Percentiles rank a stretch among this genome's conserved stretches.
phyloP scores from a whole-genome alignment of 2,329 filamentous ascomycete genomes.

The Trichoderma lentiforme region DNA sequence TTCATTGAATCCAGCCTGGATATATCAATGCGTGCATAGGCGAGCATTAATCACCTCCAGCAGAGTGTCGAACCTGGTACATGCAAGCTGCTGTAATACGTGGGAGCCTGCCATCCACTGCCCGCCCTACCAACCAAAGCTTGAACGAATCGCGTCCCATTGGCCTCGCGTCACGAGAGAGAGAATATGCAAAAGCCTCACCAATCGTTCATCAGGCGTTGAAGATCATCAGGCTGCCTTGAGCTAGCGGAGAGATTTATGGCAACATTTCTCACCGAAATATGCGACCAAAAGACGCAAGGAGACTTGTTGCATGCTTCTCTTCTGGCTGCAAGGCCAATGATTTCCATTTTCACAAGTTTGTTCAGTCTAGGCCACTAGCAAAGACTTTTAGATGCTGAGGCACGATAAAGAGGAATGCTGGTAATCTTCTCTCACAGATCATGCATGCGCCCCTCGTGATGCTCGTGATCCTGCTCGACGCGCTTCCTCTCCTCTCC shows the following conservation, averaged over 20 bases:
- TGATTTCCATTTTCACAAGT: neutral
- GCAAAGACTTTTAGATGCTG: neutral
- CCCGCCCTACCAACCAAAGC: neutral
- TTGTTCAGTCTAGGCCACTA: neutral
- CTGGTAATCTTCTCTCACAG: neutral
- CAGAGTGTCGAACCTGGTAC: neutral
- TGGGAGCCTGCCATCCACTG: neutral
- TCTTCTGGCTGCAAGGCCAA: rapidly evolving
- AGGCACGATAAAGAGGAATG: neutral
- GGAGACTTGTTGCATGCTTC: neutral
- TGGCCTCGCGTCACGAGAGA: neutral
- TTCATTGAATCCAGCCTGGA: too few relatives aligned
- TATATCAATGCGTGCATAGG: too few relatives aligned
- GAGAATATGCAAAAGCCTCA: neutral
- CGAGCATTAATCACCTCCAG: neutral
- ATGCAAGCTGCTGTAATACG: neutral
- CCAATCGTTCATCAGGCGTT: neutral
- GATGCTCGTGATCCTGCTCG: neutral
- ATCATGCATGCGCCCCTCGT: neutral
- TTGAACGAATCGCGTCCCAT: neutral
- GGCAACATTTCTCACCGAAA: neutral
- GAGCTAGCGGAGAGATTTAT: neutral
- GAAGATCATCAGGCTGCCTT: neutral
- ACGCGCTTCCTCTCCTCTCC: neutral
- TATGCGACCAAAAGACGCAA: neutral